Base-by-base conservation (phyloP, 2,329 filamentous ascomycete species). In the Nannizziopsis arthrosporioides region DNA sequence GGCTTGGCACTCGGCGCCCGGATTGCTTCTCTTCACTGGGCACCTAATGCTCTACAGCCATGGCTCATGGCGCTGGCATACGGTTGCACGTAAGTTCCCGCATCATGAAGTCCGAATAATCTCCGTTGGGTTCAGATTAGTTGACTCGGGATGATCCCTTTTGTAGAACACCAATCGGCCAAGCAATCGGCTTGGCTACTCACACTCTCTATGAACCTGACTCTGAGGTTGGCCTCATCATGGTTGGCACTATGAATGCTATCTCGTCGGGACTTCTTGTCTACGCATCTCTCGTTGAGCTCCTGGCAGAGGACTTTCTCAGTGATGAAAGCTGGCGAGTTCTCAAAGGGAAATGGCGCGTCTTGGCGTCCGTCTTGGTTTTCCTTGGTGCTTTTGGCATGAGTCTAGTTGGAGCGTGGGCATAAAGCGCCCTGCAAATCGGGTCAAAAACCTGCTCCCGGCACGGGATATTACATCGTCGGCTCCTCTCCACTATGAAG, bases 241-340 rank as follows among this genome's bases (percentile, higher is more conserved):
- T 89, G 60, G 84, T 89, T 1, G 85, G 85, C 11, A 76, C 84
- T 56, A 89, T 89, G 83, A 89, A 90, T 56, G 84, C 83, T 42
- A 81, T 90, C 34, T 86, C 82, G 0, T 78, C 81, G n/a, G 85
- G 85, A 0, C 69, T 90, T 35, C 65, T 90, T 32, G 71, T 89
- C 5, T 90, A 86, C 57, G 84, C 85, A 0, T 84, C 83, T 0
- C 67, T 90, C 17, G 84, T 90, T 0, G 84, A 90, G 65, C 68
- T 90, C 12, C 72, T 90, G 50, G 81, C 83, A 0, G 84, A 89
- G 62, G 85, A 90, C 59, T 89, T 89, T 53, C 61, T 88, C 51
- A 80, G 77, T 10, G 82, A 86, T 55, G 82, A 84, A 69, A 85
- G 81, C 63, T 86, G 84, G 72, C 74, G 73, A 56, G 70, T 76